Conservation (phyloP, 1,139 yeast species). For the Geotrichum bryndzae region DNA sequence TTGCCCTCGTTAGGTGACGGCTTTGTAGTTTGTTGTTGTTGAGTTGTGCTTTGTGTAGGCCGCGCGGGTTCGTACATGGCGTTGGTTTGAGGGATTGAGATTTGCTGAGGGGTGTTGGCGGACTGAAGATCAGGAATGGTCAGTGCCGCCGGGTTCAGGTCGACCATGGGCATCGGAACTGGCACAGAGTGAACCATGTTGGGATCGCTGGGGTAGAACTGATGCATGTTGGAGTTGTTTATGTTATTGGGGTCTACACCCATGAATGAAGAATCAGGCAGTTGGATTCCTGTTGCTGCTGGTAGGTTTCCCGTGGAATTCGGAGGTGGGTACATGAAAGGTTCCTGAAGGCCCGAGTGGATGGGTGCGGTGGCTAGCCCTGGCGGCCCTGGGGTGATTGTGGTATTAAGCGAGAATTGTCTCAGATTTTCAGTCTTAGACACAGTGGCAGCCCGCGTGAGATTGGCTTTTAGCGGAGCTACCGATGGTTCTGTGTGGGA, state of each 20-base stretch:
- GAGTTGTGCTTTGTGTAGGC: neutral
- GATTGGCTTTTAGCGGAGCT: conserved; percentile 18
- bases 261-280: conserved; percentile 3
- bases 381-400: neutral
- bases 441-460: conserved; percentile 29
- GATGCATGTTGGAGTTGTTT: neutral
- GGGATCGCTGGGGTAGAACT: neutral
- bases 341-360: neutral
- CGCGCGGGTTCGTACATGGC: neutral
- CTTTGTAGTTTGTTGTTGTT: neutral
- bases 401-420: neutral
- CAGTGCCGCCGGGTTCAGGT: neutral
- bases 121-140: conserved; percentile 13
- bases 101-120: neutral
- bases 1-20: conserved; percentile 37
- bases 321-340: neutral
- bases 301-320: neutral
- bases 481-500: conserved; percentile 17
- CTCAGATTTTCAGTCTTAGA: conserved; percentile 15
- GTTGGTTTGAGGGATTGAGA: conserved; percentile 9
- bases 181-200: neutral
- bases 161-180: conserved; percentile 7
- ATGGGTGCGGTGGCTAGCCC: conserved; percentile 13
- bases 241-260: neutral
- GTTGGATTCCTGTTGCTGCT: neutral